A percentile compares a stretch with the other conserved stretches of the same genome.
phyloP scores from a whole-genome alignment of 441 rosid species.

The Aquilaria agallochum region DNA sequence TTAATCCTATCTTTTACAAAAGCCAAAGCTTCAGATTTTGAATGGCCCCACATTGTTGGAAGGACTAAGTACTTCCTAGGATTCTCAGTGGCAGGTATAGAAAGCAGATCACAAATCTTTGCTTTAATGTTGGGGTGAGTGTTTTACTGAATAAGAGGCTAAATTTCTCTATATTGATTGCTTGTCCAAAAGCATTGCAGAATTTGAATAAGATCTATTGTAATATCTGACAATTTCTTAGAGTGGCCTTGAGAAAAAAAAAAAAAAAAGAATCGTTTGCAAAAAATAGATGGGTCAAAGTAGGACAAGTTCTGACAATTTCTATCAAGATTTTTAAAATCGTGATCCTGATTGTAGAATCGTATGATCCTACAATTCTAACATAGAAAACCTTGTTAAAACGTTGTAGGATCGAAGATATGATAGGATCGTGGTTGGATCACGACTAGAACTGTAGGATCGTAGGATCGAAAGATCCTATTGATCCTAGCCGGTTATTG shows the following conservation, averaged over 20 bases:
- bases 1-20: background rate
- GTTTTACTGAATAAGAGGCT: background rate
- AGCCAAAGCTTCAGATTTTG: background rate
- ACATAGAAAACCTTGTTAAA: too few relatives aligned
- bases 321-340: too few relatives aligned
- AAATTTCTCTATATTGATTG: background rate
- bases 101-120: background rate
- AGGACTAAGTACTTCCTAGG: background rate
- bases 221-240: background rate
- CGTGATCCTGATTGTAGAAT: too few relatives aligned
- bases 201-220: background rate
- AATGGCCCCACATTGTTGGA: background rate
- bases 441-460: too few relatives aligned
- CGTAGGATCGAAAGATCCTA: too few relatives aligned
- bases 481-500: too few relatives aligned
- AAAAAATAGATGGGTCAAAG: background rate
- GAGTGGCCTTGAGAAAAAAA: background rate
- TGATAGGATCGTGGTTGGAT: too few relatives aligned
- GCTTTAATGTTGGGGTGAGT: background rate
- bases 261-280: background rate
- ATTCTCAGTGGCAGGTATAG: background rate
- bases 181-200: background rate
- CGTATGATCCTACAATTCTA: too few relatives aligned
- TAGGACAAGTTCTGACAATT: background rate
- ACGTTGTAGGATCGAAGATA: too few relatives aligned